Evolutionary conservation across 495 filamentous ascomycete species (phyloP).

Genomic region (Hypoxylon perforatum): DNA sequence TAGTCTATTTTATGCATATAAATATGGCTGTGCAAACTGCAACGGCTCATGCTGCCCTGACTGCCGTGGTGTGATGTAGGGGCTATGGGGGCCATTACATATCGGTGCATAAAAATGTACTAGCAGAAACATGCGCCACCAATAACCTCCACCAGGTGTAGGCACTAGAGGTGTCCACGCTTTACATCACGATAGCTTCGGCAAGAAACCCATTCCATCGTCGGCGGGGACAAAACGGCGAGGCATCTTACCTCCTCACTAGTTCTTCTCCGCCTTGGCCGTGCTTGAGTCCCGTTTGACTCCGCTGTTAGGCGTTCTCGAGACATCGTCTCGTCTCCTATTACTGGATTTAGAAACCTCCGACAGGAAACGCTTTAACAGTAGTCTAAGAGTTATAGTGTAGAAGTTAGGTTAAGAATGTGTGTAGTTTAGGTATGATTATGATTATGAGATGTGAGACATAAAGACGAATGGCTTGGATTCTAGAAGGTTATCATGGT

Average conservation of each 20-base stretch:
- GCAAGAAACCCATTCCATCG: constrained; percentile 25
- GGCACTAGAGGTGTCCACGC: too few relatives aligned
- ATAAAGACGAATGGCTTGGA: constrained; percentile 19
- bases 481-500: constrained; percentile 24
- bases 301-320: constrained; percentile 47
- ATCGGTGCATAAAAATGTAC: constrained; percentile 2
- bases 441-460: constrained; percentile 22
- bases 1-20: constrained; percentile 5
- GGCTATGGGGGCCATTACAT: too few relatives aligned
- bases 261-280: constrained; percentile 23
- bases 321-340: constrained; percentile 45
- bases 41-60: too few relatives aligned
- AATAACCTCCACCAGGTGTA: too few relatives aligned
- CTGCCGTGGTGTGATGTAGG: background rate
- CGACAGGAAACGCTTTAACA: constrained; percentile 19
- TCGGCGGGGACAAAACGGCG: constrained; percentile 32
- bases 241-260: constrained; percentile 20
- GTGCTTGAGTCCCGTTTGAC: constrained; percentile 37
- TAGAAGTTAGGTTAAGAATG: constrained; percentile 19
- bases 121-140: too few relatives aligned
- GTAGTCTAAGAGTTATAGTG: constrained; percentile 28
- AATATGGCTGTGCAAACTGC: constrained; percentile 30
- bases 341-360: constrained; percentile 47
- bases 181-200: constrained; percentile 29
- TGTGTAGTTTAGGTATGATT: constrained; percentile 8